Percentiles rank a stretch among this genome's conserved stretches.
Conservation (phyloP, 208 protist species). For the Leishmania tropica region DNA sequence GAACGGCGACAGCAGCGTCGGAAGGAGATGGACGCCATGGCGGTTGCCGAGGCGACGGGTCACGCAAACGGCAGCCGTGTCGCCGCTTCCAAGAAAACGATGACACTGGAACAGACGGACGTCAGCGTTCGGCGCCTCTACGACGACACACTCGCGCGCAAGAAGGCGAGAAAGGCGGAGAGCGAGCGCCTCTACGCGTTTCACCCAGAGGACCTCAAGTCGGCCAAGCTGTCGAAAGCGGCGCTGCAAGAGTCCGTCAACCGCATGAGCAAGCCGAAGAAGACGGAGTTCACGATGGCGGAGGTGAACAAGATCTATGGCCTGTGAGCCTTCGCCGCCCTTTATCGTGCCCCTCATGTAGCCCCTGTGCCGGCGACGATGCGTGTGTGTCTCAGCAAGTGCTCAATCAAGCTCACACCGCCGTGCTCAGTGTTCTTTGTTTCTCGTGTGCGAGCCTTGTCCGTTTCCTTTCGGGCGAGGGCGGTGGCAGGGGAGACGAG, state of each 20-base stretch:
- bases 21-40: slow-evolving; percentile 41
- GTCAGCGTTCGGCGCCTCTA: slow-evolving; percentile 71
- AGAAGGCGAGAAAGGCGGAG: slow-evolving; percentile 63
- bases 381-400: background rate
- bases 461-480: too few relatives aligned
- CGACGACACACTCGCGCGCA: slow-evolving; percentile 59
- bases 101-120: slow-evolving; percentile 43
- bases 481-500: too few relatives aligned
- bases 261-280: slow-evolving; percentile 76
- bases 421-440: background rate
- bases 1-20: slow-evolving; percentile 42
- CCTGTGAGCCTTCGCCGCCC: slow-evolving; percentile 20
- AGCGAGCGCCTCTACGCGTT: slow-evolving; percentile 69
- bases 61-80: slow-evolving; percentile 1
- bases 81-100: background rate
- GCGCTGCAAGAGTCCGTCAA: slow-evolving; percentile 70
- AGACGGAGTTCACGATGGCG: slow-evolving; percentile 71
- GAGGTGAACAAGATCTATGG: slow-evolving; percentile 91
- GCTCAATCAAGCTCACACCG: background rate
- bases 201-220: slow-evolving; percentile 33
- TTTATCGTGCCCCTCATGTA: background rate
- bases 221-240: slow-evolving; percentile 50
- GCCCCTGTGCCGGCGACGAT: background rate
- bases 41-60: slow-evolving; percentile 9
- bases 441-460: background rate